Percentiles rank a stretch among this genome's conserved stretches.
phyloP scores from a whole-genome alignment of 441 rosid genomes.

The Erodium trifolium region DNA sequence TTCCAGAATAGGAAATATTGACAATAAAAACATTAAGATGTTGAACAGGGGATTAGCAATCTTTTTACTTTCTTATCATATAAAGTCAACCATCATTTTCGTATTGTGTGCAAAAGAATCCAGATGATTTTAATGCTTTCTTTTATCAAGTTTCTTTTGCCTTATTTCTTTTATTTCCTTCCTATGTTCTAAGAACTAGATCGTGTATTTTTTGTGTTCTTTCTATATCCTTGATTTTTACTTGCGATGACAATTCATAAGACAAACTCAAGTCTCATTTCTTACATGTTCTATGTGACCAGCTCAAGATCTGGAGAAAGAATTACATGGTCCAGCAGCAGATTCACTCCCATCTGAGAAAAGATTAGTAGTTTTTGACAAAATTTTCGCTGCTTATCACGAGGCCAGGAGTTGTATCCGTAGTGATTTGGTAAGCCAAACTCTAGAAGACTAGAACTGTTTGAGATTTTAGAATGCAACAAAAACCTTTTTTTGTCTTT shows the following conservation, averaged over 20 bases:
- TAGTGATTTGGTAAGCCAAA: constrained; percentile 67
- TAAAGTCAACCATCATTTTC: no score
- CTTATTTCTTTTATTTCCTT: background rate
- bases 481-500: background rate
- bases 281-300: constrained; percentile 20
- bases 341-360: constrained; percentile 76
- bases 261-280: background rate
- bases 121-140: no score
- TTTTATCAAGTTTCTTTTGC: background rate
- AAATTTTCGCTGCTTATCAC: constrained; percentile 76
- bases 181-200: background rate
- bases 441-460: background rate
- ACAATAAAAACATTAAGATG: no score
- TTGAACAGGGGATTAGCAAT: no score
- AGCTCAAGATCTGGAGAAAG: constrained; percentile 98
- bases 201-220: background rate
- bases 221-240: background rate
- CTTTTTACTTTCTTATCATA: no score
- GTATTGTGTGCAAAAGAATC: no score
- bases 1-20: no score
- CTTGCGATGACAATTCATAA: background rate
- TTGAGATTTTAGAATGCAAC: background rate
- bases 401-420: constrained; percentile 92
- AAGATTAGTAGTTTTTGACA: constrained; percentile 66
- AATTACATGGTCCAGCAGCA: constrained; percentile 63